A percentile compares a stretch with the other conserved stretches of the same genome.
Evolutionary conservation across 2,329 filamentous ascomycete species (phyloP).

Genomic region (Chaetomium sp.): DNA sequence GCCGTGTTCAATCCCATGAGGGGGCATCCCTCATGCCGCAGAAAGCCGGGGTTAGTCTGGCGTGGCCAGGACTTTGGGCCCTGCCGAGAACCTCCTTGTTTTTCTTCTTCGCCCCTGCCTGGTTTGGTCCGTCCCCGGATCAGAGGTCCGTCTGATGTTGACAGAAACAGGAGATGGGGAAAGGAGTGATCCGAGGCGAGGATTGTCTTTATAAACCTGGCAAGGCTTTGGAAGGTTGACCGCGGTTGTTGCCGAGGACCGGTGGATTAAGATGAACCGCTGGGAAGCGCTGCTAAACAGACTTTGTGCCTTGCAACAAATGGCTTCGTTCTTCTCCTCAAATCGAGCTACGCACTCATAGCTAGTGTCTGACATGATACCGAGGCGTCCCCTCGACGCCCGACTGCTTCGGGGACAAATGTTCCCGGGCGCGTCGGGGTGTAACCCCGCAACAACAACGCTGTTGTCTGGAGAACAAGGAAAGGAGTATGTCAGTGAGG

Average conservation of each 20-base stretch:
- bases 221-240: background rate
- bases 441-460: background rate
- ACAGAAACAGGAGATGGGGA: slow-evolving; percentile 4
- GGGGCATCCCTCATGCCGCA: slow-evolving; percentile 19
- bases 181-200: slow-evolving; percentile 13
- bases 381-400: background rate
- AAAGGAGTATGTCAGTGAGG: background rate
- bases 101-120: slow-evolving; percentile 6
- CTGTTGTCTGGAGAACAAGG: background rate
- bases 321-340: background rate
- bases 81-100: slow-evolving; percentile 15
- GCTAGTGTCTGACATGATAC: background rate
- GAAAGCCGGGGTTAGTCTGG: slow-evolving; percentile 7
- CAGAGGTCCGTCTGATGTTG: slow-evolving; percentile 8
- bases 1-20: slow-evolving; percentile 2
- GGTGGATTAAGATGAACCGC: background rate
- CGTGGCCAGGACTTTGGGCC: slow-evolving; percentile 3
- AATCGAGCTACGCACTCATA: background rate
- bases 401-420: slow-evolving; percentile 2
- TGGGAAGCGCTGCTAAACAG: background rate
- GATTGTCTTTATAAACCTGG: slow-evolving; percentile 8
- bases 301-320: background rate
- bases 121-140: slow-evolving; percentile 1
- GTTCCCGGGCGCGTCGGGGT: slow-evolving; percentile 14
- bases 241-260: background rate